Conservation (phyloP, 257 asterid species). For the Solanum corneliomulleri region DNA sequence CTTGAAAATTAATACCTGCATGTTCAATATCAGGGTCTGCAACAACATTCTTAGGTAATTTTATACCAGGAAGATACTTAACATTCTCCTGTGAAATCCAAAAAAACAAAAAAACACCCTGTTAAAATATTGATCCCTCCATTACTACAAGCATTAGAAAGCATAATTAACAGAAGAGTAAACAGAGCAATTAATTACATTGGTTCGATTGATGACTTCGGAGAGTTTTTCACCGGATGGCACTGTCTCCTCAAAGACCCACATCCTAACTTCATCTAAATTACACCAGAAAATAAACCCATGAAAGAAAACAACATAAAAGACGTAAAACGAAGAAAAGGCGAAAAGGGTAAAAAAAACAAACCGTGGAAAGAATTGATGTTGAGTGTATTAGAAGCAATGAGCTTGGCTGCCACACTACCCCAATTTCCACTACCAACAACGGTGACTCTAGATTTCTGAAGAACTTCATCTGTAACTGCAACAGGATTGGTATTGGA, state of each 20-base stretch:
- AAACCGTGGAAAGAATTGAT: conserved; percentile 58
- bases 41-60: conserved; percentile 71
- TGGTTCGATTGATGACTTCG: conserved; percentile 51
- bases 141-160: neutral
- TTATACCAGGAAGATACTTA: conserved; percentile 71
- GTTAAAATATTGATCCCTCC: neutral
- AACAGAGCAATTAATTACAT: conserved; percentile 27
- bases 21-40: conserved; percentile 72
- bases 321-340: neutral
- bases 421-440: conserved; percentile 97
- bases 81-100: conserved; percentile 50
- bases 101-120: neutral
- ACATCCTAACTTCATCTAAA: conserved; percentile 77
- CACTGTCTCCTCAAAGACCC: conserved; percentile 70
- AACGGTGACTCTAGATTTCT: conserved; percentile 54
- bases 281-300: neutral
- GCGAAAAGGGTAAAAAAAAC: neutral
- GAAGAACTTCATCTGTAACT: neutral
- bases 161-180: neutral
- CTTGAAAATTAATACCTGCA: conserved; percentile 36
- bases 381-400: conserved; percentile 62
- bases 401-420: conserved; percentile 85
- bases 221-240: conserved; percentile 62
- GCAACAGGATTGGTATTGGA: neutral
- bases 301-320: neutral